A percentile compares a stretch with the other conserved stretches of the same genome.
Conservation (phyloP, 371 early-diverging fungal species). For the Apophysomyces sp. region DNA sequence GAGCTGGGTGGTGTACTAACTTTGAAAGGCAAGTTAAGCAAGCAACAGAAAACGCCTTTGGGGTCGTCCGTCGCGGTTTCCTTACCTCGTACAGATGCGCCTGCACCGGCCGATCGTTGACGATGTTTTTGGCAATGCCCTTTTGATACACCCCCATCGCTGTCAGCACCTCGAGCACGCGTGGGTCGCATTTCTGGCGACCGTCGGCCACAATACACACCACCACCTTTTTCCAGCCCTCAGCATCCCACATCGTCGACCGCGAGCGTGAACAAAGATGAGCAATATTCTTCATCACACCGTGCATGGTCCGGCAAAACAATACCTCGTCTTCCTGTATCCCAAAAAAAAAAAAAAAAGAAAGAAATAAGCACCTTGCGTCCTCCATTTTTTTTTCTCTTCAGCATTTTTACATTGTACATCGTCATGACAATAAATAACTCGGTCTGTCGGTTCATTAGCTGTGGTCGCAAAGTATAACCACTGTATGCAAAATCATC, state of each 20-base stretch:
- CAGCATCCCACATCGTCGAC: slow-evolving; percentile 67
- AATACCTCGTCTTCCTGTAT: slow-evolving; percentile 58
- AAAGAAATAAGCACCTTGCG: not conserved
- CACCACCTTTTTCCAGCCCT: slow-evolving; percentile 84
- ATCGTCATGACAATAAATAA: slow-evolving; percentile 72
- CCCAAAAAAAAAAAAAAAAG: not conserved
- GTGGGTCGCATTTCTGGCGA: slow-evolving; percentile 63
- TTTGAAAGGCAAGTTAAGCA: not conserved
- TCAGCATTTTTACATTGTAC: slow-evolving; percentile 48
- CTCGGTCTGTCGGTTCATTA: slow-evolving; percentile 54
- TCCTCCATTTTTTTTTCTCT: not conserved
- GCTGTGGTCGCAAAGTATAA: slow-evolving; percentile 48
- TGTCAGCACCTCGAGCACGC: slow-evolving; percentile 55
- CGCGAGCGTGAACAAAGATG: slow-evolving; percentile 67
- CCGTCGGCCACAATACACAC: slow-evolving; percentile 87
- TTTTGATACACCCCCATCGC: slow-evolving; percentile 76
- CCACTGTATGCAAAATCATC: slow-evolving; percentile 48
- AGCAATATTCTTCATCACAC: slow-evolving; percentile 79
- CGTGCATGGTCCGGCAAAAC: slow-evolving; percentile 74
- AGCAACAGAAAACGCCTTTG: not conserved
- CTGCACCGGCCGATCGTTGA: slow-evolving; percentile 56
- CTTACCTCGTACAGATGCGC: slow-evolving; percentile 79
- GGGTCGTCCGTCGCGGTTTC: too few species aligned
- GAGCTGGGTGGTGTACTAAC: slow-evolving; percentile 85
- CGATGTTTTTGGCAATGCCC: slow-evolving; percentile 65